Evolutionary conservation across 805 yeast genomes (phyloP).

Genomic region (Candida coleopterorum): DNA sequence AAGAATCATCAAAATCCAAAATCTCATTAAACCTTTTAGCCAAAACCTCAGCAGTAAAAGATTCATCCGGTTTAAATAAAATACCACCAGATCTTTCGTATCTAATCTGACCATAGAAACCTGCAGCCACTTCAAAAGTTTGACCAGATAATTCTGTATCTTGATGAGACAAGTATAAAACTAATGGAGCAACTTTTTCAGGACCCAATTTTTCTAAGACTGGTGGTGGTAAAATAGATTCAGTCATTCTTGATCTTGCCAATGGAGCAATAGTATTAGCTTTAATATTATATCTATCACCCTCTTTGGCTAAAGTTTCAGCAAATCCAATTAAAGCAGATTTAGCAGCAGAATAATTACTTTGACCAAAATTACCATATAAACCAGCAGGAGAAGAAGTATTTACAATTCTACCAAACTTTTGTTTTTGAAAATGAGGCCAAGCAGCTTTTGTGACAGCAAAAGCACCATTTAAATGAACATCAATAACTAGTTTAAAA

Average conservation of each 20-base stretch:
- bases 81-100: conserved; percentile 94
- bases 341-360: conserved; percentile 93
- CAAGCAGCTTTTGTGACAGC: conserved; percentile 85
- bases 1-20: conserved; percentile 53
- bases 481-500: conserved; percentile 74
- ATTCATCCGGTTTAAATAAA: conserved; percentile 69
- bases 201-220: conserved; percentile 77
- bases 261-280: conserved; percentile 90
- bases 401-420: conserved; percentile 83
- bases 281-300: conserved; percentile 73
- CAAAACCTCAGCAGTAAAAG: conserved; percentile 83
- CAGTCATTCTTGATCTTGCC: conserved; percentile 96
- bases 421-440: conserved; percentile 82
- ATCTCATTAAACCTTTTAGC: conserved; percentile 62
- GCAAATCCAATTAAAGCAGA: conserved; percentile 85
- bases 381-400: conserved; percentile 98
- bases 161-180: conserved; percentile 72
- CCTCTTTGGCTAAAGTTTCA: conserved; percentile 94
- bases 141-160: conserved; percentile 59
- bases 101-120: conserved; percentile 83
- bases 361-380: conserved; percentile 95
- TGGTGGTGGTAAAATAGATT: conserved; percentile 80
- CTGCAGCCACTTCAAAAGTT: conserved; percentile 91
- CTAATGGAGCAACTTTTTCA: conserved; percentile 88
- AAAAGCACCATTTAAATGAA: conserved; percentile 87